Evolutionary conservation across 495 filamentous ascomycete species (phyloP).

Genomic region (Daldinia bambusicola): DNA sequence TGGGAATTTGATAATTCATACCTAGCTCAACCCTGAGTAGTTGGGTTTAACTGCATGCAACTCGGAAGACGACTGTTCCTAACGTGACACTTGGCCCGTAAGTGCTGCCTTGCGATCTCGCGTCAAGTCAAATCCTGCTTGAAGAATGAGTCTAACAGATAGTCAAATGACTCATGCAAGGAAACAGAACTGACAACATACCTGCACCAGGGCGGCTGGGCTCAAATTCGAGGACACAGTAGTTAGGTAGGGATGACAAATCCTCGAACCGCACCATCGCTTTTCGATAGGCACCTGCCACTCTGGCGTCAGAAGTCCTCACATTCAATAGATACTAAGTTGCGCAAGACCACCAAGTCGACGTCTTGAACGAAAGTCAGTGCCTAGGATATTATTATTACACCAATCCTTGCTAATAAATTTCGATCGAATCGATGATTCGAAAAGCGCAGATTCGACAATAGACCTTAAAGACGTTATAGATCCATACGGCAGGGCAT

Average conservation of each 20-base stretch:
- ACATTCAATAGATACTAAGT: not conserved
- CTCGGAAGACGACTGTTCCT: constrained; percentile 8
- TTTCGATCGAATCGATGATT: constrained; percentile 24
- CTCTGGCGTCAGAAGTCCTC: constrained; percentile 10
- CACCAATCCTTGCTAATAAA: constrained; percentile 8
- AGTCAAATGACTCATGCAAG: constrained; percentile 35
- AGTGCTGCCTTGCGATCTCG: constrained; percentile 14
- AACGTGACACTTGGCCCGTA: constrained; percentile 26
- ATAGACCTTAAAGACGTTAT: constrained; percentile 1
- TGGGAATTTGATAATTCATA: constrained; percentile 17
- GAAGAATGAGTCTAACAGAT: constrained; percentile 24
- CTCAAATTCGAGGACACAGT: constrained; percentile 3
- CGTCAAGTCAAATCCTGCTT: constrained; percentile 28
- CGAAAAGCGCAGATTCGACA: constrained; percentile 18
- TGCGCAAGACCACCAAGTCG: constrained; percentile 1
- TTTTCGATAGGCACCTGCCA: constrained; percentile 8
- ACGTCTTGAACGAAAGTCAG: not conserved
- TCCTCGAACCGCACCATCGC: not conserved
- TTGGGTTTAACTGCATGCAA: constrained; percentile 1
- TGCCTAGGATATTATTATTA: constrained; percentile 4
- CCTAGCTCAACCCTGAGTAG: not conserved
- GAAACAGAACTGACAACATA: constrained; percentile 15
- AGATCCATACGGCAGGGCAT: constrained; percentile 3
- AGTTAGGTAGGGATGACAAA: not conserved
- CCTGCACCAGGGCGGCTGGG: not conserved